Evolutionary conservation across 208 protist species (phyloP), one percentile per base, ranked within the genome.

Genomic region (Trypanosoma avium): DNA sequence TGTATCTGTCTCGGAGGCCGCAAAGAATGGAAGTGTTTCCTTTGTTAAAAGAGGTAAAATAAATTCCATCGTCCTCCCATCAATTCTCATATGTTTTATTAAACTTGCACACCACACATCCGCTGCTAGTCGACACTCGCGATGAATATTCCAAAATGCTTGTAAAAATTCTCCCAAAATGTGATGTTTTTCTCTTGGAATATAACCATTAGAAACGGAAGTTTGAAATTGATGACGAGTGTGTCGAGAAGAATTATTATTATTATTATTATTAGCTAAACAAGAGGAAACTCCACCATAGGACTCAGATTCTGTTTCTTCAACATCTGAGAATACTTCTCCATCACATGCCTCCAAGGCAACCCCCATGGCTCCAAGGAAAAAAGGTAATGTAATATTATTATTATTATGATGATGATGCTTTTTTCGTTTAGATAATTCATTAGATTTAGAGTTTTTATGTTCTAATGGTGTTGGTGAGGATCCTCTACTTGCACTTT

Each of bases 71-170:
- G 69, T 81, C 32, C 69, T 61, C 1, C 55, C 40, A 26, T 81
- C 75, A 2, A 56, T 50, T 38, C 22, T 26, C 53, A 83, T 69
- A n/a, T 79, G 65, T 8, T 66, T 60, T 42, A 83, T 57, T 9
- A 78, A 32, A 17, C 26, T 50, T 10, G 60, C 46, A 49, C 64
- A 69, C 59, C 60, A 77, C 50, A 77, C 38, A 42, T 77, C 71
- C 17, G 77, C 63, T 15, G 72, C 71, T 13, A 76, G 35, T n/a
- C 72, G 71, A 60, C 65, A 67, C 24, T 73, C 57, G 6, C 60
- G 47, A 24, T 72, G 50, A 27, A 83, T 40, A 45, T 73, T 65
- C 67, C 60, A 69, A 40, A 83, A 83, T 21, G 72, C 63, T 56
- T 83, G 77, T 29, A 79, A n/a, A 12, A 83, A 24, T 13, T 67